Percentiles rank a stretch among this genome's conserved stretches.
phyloP scores from a whole-genome alignment of 257 asterid genomes.

The Solanum pinnatisectum region DNA sequence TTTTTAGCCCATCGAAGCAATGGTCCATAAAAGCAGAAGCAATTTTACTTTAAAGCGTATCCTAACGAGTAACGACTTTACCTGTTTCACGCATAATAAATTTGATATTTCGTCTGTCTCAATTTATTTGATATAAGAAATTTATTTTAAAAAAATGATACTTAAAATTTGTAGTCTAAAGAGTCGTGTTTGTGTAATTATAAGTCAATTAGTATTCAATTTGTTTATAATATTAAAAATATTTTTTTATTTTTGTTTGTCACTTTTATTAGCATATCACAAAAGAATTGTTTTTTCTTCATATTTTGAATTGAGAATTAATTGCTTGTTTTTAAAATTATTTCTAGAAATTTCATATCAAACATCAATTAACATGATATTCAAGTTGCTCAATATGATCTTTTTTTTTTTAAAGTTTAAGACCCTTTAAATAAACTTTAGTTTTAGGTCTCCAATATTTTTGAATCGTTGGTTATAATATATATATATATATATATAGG shows the following conservation, averaged over 20 bases:
- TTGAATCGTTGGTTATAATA: not conserved
- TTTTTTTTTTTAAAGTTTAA: not conserved
- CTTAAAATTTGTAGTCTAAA: no score
- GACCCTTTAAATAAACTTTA: not conserved
- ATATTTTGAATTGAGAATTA: not conserved
- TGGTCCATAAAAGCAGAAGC: conserved; percentile 43
- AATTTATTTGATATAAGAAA: no score
- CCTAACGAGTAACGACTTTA: conserved; percentile 60
- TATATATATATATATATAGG: not conserved
- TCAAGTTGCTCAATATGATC: not conserved
- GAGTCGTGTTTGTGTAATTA: not conserved
- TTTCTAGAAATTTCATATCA: not conserved
- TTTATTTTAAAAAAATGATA: no score
- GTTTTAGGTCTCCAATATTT: not conserved
- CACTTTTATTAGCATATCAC: not conserved
- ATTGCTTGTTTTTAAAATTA: no score
- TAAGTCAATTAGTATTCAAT: not conserved
- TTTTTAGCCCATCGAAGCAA: conserved; percentile 22
- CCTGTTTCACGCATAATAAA: not conserved
- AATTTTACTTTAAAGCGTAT: not conserved
- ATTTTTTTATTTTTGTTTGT: no score
- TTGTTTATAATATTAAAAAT: no score
- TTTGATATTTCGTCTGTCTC: rapidly evolving
- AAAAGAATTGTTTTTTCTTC: not conserved
- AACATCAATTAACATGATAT: not conserved